Percentiles rank a stretch among this genome's conserved stretches.
phyloP scores from a whole-genome alignment of 2,329 filamentous ascomycete genomes.

The Colletotrichum higginsianum region DNA sequence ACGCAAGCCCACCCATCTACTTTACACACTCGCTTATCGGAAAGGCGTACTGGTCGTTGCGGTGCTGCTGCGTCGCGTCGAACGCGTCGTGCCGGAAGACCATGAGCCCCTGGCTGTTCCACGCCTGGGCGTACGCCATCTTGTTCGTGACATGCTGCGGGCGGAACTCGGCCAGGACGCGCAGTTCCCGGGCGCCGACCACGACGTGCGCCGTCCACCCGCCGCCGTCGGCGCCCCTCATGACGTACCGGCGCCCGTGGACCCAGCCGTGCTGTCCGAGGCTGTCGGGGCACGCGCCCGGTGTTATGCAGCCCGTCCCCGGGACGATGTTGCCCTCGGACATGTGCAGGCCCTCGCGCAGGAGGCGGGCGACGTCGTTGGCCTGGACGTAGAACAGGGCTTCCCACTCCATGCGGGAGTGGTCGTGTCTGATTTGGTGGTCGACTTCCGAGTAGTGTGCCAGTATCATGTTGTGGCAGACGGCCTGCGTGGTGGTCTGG shows the following conservation, averaged over 20 bases:
- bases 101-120: neutral
- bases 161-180: neutral
- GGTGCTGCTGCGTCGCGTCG: neutral
- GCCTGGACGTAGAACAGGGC: neutral
- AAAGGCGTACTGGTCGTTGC: neutral
- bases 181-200: neutral
- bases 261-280: neutral
- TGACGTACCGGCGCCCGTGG: constrained; percentile 12
- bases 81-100: neutral
- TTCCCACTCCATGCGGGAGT: neutral
- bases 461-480: neutral
- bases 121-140: neutral
- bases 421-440: neutral
- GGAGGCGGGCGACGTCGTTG: neutral
- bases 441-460: neutral
- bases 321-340: neutral
- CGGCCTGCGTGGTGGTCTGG: neutral
- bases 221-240: neutral
- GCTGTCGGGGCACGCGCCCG: neutral
- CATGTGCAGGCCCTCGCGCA: neutral
- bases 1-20: no score
- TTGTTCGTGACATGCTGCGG: neutral
- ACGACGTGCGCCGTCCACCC: constrained; percentile 15
- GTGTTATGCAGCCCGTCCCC: neutral
- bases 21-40: neutral